Base-by-base conservation (phyloP, 2,329 filamentous ascomycete species). In the Trichoderma atroviride region DNA sequence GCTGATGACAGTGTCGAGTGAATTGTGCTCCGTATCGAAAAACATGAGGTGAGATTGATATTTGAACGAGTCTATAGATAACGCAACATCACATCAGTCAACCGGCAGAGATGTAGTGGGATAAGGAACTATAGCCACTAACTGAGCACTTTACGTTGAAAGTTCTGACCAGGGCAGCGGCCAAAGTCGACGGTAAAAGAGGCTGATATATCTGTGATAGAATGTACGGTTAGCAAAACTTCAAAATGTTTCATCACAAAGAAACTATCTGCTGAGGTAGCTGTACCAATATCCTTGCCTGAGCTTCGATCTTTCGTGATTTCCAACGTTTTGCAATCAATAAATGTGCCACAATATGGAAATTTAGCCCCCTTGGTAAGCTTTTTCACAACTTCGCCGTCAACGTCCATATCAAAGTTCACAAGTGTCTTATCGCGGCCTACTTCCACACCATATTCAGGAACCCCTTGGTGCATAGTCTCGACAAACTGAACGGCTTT, bases 41-140 rank as follows among this genome's bases (percentile, higher is more conserved):
- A 93, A 92, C 89, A 96, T 94, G 61, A 88, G 83, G 74, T 96
- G 92, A 63, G 94, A 90, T 77, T 97, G 93, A 64, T 96, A 89
- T 78, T 94, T 94, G 83, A 98, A 93, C 4, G 89, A 81, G 74
- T 85, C 86, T 88, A 75, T 85, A 84, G 24, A 75, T 85, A 84
- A 13, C 87, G 27, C 5, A 22, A 53, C 66, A 40, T 9, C 5
- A 37, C 24, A 52, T 72, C 10, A 70, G 55, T 13, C 24, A 10
- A 27, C 29, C 29, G 14, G 4, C 14, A 29, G 27, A 37, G 53
- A 24, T 10, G 4, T 22, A 14, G 1, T 9, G 14, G 3, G 7
- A 24, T 3, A 35, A 11, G 56, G 5, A n/a, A n/a, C 7, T n/a
- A 4, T 33, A 13, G 47, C 1, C 33, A 78, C 83, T 80, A 83